A percentile compares a stretch with the other conserved stretches of the same genome.
Conservation (phyloP, 1,284 basidiomycete species). For the Vanrija sp. region DNA sequence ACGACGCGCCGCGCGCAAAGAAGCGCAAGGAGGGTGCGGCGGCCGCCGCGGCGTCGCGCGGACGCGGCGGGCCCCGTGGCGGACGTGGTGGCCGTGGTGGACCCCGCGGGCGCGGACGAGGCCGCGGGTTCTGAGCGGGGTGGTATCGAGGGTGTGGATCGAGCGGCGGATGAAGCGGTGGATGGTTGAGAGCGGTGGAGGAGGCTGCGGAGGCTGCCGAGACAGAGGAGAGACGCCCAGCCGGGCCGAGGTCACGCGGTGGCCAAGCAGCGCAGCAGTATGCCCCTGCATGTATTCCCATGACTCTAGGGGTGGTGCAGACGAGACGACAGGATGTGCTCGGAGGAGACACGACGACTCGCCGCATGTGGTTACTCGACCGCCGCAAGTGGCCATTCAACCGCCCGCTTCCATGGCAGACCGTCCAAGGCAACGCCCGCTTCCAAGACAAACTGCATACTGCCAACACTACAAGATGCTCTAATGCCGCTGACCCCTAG, state of each 20-base stretch:
- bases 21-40: conserved; percentile 54
- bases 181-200: too few species aligned
- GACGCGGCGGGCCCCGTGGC: conserved; percentile 31
- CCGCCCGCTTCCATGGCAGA: not conserved
- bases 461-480: not conserved
- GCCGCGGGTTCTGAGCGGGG: conserved; percentile 32
- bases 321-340: not conserved
- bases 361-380: too few species aligned
- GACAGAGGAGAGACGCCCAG: too few species aligned
- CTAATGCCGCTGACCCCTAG: conserved; percentile 10
- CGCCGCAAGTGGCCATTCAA: too few species aligned
- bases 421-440: not conserved
- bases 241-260: not conserved
- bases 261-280: not conserved
- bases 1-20: conserved; percentile 96
- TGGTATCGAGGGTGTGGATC: too few species aligned
- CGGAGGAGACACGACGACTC: too few species aligned
- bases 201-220: too few species aligned
- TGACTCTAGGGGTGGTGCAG: not conserved
- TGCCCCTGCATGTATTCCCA: not conserved
- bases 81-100: conserved; percentile 34
- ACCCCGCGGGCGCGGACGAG: conserved; percentile 31
- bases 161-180: too few species aligned
- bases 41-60: conserved; percentile 24
- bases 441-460: not conserved